Conservation (phyloP, 768 basidiomycete species). For the Leccinum ochraceum region DNA sequence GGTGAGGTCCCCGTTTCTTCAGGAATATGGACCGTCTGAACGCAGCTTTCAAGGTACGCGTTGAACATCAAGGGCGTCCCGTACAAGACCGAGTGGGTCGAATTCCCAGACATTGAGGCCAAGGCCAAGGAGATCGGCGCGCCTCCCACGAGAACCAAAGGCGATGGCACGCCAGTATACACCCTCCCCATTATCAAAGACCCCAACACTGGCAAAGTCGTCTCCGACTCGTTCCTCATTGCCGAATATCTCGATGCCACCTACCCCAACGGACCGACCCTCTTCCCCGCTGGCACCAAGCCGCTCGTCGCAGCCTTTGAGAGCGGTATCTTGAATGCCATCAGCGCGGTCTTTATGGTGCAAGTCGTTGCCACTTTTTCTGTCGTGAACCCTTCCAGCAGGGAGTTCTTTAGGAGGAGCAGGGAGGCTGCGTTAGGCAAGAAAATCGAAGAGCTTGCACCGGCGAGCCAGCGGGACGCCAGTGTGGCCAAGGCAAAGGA, state of each 20-base stretch:
- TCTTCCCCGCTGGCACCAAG: too few relatives aligned
- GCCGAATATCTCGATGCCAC: too few relatives aligned
- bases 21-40: not conserved
- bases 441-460: conserved; percentile 39
- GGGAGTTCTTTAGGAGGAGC: conserved; percentile 35
- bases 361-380: conserved; percentile 14
- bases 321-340: not conserved
- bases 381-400: conserved; percentile 30
- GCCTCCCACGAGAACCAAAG: conserved; percentile 29
- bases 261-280: too few relatives aligned
- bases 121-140: conserved; percentile 35
- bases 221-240: too few relatives aligned
- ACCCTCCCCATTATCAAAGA: conserved; percentile 46
- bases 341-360: conserved; percentile 10
- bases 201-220: conserved; percentile 32
- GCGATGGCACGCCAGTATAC: conserved; percentile 36
- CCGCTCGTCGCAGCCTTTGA: too few relatives aligned
- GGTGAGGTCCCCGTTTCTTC: conserved; percentile 30
- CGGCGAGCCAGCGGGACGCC: conserved; percentile 29
- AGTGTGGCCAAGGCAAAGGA: conserved; percentile 31
- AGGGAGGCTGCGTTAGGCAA: conserved; percentile 34
- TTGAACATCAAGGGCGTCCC: conserved; percentile 44
- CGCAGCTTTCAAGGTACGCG: conserved; percentile 28
- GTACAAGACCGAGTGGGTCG: conserved; percentile 45
- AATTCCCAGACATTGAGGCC: conserved; percentile 42